Conservation (phyloP, 129 eudicot species). For the Logfia minima region DNA sequence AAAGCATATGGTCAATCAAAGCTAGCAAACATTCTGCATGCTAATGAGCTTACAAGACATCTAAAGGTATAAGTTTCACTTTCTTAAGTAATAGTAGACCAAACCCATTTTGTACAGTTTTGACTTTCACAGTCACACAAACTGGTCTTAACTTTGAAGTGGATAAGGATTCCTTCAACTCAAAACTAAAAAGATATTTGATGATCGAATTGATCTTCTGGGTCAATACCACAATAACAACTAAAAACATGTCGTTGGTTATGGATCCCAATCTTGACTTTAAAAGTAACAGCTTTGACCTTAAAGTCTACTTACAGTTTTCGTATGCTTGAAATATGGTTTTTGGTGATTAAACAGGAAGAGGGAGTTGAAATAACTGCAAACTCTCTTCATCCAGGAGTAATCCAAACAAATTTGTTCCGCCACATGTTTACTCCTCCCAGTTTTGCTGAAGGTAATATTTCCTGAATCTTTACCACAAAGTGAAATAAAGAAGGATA, state of each 20-base stretch:
- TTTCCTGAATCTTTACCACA: slow-evolving; percentile 12
- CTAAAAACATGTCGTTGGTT: background rate
- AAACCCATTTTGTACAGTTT: background rate
- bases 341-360: slow-evolving; percentile 37
- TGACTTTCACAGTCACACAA: slow-evolving; percentile 8
- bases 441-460: slow-evolving; percentile 49
- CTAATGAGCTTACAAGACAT: slow-evolving; percentile 61
- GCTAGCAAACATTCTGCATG: slow-evolving; percentile 72
- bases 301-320: background rate
- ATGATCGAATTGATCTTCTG: background rate
- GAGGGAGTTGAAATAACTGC: slow-evolving; percentile 76
- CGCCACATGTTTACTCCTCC: slow-evolving; percentile 52
- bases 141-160: background rate
- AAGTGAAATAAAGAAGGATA: background rate
- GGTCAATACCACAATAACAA: background rate
- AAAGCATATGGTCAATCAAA: slow-evolving; percentile 84
- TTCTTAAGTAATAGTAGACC: background rate
- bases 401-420: slow-evolving; percentile 69
- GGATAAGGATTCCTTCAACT: background rate
- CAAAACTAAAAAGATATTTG: background rate
- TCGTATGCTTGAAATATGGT: background rate
- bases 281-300: slow-evolving; percentile 3
- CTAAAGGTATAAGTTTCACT: slow-evolving; percentile 49
- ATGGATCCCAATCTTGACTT: background rate
- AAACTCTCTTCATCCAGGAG: slow-evolving; percentile 94